These are phyloP conservation scores for Pseudohyphozyma bogoriensis DNA, from an alignment of 768 basidiomycete species.

Conservation along the genomic window DNA sequence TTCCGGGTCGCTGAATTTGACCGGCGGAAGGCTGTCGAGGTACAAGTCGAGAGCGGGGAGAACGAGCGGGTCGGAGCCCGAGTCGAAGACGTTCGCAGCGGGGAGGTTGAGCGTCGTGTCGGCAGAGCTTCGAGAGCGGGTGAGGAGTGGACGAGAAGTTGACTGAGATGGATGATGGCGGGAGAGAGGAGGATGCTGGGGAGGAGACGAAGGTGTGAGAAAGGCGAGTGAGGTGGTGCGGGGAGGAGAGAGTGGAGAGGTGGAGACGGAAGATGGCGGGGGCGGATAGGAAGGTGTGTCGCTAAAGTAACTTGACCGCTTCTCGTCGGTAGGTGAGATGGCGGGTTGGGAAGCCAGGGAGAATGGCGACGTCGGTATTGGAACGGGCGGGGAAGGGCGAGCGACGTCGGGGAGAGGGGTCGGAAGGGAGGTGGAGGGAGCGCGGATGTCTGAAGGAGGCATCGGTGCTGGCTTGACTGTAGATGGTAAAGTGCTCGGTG, in stretches of 20 bases:
- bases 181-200: not conserved
- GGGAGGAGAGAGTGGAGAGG: not conserved
- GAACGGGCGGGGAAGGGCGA: not conserved
- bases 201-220: not conserved
- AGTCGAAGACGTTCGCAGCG: conserved; percentile 50
- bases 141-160: not conserved
- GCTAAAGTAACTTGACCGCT: not conserved
- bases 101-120: conserved; percentile 40
- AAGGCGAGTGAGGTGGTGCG: not conserved
- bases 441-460: not conserved
- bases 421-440: not conserved
- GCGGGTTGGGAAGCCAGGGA: not conserved
- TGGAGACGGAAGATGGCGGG: not conserved
- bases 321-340: not conserved
- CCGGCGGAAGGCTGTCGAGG: conserved; percentile 46
- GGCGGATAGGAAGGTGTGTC: not conserved
- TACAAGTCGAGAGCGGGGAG: conserved; percentile 55
- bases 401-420: not conserved
- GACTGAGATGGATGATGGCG: not conserved
- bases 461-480: not conserved
- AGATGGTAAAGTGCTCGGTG: not conserved
- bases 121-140: not conserved
- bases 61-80: conserved; percentile 51
- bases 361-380: not conserved
- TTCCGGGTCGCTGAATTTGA: conserved; percentile 39